Evolutionary conservation across 495 filamentous ascomycete genomes (phyloP), one percentile per base, ranked within the genome.

Genomic region (Acidiella bohemica): DNA sequence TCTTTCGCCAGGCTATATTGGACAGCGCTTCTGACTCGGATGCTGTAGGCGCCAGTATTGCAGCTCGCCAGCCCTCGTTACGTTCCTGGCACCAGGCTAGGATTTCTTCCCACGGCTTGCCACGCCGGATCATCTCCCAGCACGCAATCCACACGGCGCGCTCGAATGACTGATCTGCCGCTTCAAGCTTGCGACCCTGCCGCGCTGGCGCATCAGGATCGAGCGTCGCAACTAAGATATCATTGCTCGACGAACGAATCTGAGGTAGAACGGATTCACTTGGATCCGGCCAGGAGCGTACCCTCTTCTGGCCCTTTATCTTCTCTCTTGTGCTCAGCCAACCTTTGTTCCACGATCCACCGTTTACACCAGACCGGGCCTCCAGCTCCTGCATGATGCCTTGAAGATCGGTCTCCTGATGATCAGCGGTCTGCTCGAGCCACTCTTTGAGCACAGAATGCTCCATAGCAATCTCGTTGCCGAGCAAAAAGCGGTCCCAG

Each of bases 271-370:
- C 65, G 26, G 71, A 64, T 19, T 77, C 66, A 32, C 65, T 67
- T 26, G 71, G 62, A 31, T 62, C 36, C 3, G 32, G 31, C 70
- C 72, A 66, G 59, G 70, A 58, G 26, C 73, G 63, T 36, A 90
- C 52, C 35, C 81, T 78, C 61, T 96, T 97, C 57, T 84, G 76
- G 25, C 77, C 71, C 63, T 97, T 97, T 57, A 97, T 81, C 13
- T 78, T 76, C 51, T 80, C 77, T 46, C 84, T 82, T 1, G 92
- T 93, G 54, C 92, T 81, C 18, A 95, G 68, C 87, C 87, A 94
- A 19, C 88, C 86, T 54, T 83, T 75, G 9, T 81, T 73, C 63
- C 87, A 80, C 1, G 81, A 47, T 52, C 73, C 64, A 64, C 75
- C 59, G 55, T 77, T 63, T 64, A 77, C 58, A 59, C 82, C 72